Evolutionary conservation across 2,329 filamentous ascomycete species (phyloP), one percentile per base, ranked within the genome.

Genomic region (Magnaporthales sp.): DNA sequence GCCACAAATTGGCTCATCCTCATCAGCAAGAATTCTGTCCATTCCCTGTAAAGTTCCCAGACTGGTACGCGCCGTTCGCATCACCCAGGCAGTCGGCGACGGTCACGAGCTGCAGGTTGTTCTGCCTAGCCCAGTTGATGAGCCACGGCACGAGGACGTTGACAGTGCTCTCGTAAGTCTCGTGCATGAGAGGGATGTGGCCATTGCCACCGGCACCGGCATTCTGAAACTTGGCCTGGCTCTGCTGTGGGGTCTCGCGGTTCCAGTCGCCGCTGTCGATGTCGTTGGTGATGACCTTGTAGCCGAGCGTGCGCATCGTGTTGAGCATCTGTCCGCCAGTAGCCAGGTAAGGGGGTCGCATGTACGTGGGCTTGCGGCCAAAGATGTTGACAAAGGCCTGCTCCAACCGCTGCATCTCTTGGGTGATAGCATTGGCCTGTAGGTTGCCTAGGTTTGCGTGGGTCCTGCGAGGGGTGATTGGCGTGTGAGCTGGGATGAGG

Each of bases 221-320:
- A 54, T 74, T 72, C 68, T 76, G 72, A 76, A 88, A 87, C 70
- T 78, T 80, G 70, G 82, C 75, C 77, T 87, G 78, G 71, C 84
- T 82, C 74, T 83, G 81, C 66, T 75, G 73, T 0, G 84, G 78
- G 4, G 79, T 77, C 68, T 80, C 75, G 65, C 84, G 80, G 72
- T 86, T 82, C 80, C 87, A 88, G 75, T 89, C 86, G 64, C 85
- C 82, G 1, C 85, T 81, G 72, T 89, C 86, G 63, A 89, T 77
- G 69, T 88, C 83, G 71, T 87, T 80, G 71, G 85, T 88, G 71
- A 85, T 83, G 71, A 87, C 80, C 72, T 86, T 85, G 78, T 87
- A 88, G 67, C 83, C 83, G 64, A 88, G 73, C 66, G 75, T 69
- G 67, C 71, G 72, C 77, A 83, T 77, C 15, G 77, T 77, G 22